Conservation (phyloP, 78 protist genomes). For the Polysphondylium violaceum region DNA sequence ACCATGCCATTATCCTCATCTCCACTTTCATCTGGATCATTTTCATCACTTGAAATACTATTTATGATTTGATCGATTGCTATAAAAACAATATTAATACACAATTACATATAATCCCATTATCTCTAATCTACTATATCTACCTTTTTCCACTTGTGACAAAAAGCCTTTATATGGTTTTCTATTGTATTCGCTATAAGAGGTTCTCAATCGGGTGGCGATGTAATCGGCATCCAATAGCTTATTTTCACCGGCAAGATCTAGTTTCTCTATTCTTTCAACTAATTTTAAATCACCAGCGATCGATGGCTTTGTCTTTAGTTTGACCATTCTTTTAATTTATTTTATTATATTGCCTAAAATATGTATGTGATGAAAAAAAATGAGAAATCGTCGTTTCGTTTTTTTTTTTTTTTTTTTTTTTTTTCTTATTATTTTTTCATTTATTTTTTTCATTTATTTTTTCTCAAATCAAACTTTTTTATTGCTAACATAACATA, state of each 20-base stretch:
- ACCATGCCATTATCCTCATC: neutral
- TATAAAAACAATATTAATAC: constrained; percentile 2
- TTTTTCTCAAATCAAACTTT: too few relatives aligned
- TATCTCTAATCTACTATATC: neutral
- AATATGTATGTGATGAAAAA: too few relatives aligned
- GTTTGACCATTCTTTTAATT: too few relatives aligned
- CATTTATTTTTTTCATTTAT: too few relatives aligned
- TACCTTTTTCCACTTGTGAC: constrained; percentile 33
- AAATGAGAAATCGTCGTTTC: too few relatives aligned
- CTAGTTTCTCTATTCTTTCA: constrained; percentile 46
- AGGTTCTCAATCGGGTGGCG: neutral
- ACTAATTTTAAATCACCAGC: too few relatives aligned
- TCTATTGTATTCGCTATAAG: constrained; percentile 48
- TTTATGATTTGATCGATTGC: constrained; percentile 21
- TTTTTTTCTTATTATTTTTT: too few relatives aligned
- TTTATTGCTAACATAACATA: too few relatives aligned
- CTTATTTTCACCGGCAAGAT: neutral
- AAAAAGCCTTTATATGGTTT: constrained; percentile 52
- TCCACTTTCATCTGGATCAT: neutral
- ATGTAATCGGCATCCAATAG: constrained; percentile 29
- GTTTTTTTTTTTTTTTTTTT: too few relatives aligned
- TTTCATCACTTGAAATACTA: neutral
- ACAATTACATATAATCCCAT: too few relatives aligned
- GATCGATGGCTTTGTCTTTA: too few relatives aligned
- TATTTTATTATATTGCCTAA: too few relatives aligned